phyloP scores from a whole-genome alignment of 1,284 basidiomycete genomes.

The Austroboletus niveus region DNA sequence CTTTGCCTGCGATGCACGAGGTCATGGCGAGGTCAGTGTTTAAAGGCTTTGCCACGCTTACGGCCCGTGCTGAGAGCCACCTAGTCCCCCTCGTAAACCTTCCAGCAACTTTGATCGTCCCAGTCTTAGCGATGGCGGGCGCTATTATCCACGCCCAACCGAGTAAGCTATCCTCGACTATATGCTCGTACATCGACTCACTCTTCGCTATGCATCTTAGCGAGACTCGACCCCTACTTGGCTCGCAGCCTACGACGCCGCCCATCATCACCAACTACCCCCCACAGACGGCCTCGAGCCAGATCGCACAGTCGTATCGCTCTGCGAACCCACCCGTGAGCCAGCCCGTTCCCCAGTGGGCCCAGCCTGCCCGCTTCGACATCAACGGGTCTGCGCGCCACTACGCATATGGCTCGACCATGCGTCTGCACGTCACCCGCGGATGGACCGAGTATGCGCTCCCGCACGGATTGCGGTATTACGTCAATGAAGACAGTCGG shows the following conservation, averaged over 20 bases:
- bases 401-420: conserved; percentile 27
- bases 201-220: conserved; percentile 17
- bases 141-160: conserved; percentile 9
- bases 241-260: conserved; percentile 31
- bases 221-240: conserved; percentile 37
- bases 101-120: conserved; percentile 26
- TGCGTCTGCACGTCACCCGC: conserved; percentile 24
- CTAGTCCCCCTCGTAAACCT: conserved; percentile 21
- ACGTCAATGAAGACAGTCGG: conserved; percentile 54
- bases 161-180: conserved; percentile 19
- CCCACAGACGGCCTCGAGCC: conserved; percentile 19
- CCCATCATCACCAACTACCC: conserved; percentile 28
- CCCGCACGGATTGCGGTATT: conserved; percentile 67
- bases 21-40: conserved; percentile 34
- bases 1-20: conserved; percentile 38
- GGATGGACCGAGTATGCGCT: conserved; percentile 69
- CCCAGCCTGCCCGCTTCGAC: conserved; percentile 24
- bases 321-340: conserved; percentile 16
- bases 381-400: conserved; percentile 33
- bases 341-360: conserved; percentile 32
- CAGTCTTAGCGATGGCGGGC: conserved; percentile 16
- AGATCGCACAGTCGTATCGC: conserved; percentile 24
- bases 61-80: neutral
- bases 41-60: neutral
- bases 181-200: conserved; percentile 3